Evolutionary conservation across 768 basidiomycete genomes (phyloP).

Genomic region (Leccinellum luteum): DNA sequence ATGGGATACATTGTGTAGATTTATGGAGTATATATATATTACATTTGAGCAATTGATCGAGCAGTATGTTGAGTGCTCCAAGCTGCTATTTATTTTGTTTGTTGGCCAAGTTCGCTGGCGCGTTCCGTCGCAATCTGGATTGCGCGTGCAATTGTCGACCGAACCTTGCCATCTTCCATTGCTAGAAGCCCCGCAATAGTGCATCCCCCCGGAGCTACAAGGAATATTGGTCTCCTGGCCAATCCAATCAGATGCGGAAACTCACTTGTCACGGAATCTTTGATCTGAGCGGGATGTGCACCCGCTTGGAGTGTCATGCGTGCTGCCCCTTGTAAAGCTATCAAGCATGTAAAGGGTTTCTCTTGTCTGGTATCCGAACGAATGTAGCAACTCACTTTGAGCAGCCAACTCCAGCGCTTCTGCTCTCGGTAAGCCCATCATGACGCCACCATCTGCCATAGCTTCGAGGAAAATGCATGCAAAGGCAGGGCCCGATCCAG

Average conservation of each 20-base stretch:
- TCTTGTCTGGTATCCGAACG: not conserved
- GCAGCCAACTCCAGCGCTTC: constrained; percentile 95
- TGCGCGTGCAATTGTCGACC: constrained; percentile 91
- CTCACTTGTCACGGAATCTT: constrained; percentile 96
- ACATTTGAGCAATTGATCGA: not conserved
- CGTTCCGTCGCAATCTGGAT: constrained; percentile 93
- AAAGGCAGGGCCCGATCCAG: constrained; percentile 96
- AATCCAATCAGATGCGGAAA: constrained; percentile 4
- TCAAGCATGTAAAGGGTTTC: not conserved
- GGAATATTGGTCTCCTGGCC: constrained; percentile 1
- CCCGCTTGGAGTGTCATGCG: constrained; percentile 89
- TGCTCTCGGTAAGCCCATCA: constrained; percentile 96
- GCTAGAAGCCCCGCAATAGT: constrained; percentile 97
- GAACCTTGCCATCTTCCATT: constrained; percentile 89
- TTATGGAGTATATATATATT: not conserved
- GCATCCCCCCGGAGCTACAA: constrained; percentile 90
- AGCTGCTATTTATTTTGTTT: constrained; percentile 51
- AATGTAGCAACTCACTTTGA: constrained; percentile 63
- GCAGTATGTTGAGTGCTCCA: not conserved
- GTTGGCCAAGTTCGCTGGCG: constrained; percentile 82
- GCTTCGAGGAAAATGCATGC: constrained; percentile 96
- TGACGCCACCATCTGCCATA: constrained; percentile 98
- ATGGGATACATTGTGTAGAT: constrained; percentile 26
- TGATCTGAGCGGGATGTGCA: constrained; percentile 93
- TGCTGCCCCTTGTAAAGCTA: constrained; percentile 94